These are phyloP conservation scores for Zancudomyces culisetae DNA, from an alignment of 371 early-diverging fungal species.

Conservation along the genomic window DNA sequence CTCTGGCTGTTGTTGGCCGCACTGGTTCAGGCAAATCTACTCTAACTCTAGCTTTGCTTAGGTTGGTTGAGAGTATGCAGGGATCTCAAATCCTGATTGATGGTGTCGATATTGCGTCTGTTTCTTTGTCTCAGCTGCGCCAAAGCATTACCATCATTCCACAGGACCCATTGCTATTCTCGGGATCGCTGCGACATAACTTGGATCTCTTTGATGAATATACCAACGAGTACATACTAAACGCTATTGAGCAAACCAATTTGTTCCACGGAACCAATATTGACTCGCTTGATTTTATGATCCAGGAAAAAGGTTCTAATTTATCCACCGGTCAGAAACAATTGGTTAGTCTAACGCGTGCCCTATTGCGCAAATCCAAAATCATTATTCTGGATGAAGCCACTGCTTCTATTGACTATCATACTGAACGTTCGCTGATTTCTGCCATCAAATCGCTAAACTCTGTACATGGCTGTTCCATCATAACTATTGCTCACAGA, in stretches of 20 bases:
- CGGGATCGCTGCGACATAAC: constrained; percentile 40
- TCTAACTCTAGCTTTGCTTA: constrained; percentile 48
- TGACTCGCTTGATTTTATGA: constrained; percentile 13
- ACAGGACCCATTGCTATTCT: constrained; percentile 50
- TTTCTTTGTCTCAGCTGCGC: constrained; percentile 52
- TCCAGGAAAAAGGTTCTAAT: constrained; percentile 59
- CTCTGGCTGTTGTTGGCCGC: constrained; percentile 60
- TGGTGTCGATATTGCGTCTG: constrained; percentile 48
- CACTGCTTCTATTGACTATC: constrained; percentile 63
- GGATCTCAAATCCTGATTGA: constrained; percentile 52
- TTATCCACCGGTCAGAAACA: constrained; percentile 84
- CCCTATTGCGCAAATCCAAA: constrained; percentile 47
- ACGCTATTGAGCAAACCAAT: constrained; percentile 23
- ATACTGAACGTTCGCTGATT: constrained; percentile 40
- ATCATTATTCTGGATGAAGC: constrained; percentile 80
- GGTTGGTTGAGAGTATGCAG: constrained; percentile 45
- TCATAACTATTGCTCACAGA: constrained; percentile 50
- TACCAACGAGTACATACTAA: constrained; percentile 48
- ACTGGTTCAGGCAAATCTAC: constrained; percentile 68
- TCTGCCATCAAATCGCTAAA: constrained; percentile 34
- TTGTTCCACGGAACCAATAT: background rate
- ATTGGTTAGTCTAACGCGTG: constrained; percentile 72
- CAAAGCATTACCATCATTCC: constrained; percentile 56
- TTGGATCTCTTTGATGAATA: constrained; percentile 47
- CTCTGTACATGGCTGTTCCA: constrained; percentile 27